Evolutionary conservation across 2,329 filamentous ascomycete genomes (phyloP).

Genomic region (Juglanconis sp.): DNA sequence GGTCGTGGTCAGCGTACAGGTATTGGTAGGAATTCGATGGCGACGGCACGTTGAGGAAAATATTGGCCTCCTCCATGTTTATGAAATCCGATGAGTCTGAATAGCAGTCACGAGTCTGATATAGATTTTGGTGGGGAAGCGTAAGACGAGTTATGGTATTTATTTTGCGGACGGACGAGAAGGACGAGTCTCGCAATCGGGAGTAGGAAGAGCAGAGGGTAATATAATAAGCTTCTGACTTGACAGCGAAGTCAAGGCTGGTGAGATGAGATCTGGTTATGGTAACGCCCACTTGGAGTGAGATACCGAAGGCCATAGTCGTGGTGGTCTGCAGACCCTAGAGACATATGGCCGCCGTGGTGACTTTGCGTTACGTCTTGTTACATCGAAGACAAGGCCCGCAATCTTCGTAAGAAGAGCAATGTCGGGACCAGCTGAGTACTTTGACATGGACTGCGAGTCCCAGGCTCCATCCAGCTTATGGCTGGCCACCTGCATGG

Average conservation of each 20-base stretch:
- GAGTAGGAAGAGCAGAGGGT: neutral
- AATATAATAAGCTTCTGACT: conserved; percentile 13
- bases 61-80: conserved; percentile 31
- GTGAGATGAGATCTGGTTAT: conserved; percentile 4
- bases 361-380: conserved; percentile 7
- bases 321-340: neutral
- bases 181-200: neutral
- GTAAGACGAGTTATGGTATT: neutral
- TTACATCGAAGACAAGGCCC: conserved; percentile 13
- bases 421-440: neutral
- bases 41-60: conserved; percentile 30
- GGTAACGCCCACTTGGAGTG: neutral
- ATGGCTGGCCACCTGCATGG: neutral
- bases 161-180: neutral
- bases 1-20: conserved; percentile 34
- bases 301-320: neutral
- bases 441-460: conserved; percentile 3
- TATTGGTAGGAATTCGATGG: conserved; percentile 31
- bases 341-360: neutral
- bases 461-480: neutral
- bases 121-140: neutral
- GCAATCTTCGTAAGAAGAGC: neutral
- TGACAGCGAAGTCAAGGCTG: neutral
- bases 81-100: neutral
- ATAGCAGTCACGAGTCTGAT: neutral